Base-by-base conservation (phyloP, 805 yeast genomes). In the Tetrapisispora namnaoensis region DNA sequence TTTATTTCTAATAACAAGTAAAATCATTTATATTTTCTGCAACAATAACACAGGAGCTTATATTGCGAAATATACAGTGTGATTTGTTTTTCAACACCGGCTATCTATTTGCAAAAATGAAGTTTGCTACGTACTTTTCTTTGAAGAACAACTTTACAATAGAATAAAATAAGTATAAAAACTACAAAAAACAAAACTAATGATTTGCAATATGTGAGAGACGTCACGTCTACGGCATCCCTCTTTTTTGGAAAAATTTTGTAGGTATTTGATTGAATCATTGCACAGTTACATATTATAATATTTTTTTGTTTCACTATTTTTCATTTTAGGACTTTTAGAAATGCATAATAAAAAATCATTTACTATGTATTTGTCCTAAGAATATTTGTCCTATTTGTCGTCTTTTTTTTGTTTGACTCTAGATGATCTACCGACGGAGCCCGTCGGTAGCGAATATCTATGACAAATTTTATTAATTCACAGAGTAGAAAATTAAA, bases 371-470 rank as follows among this genome's bases (percentile, higher is more conserved):
- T 18, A 37, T 37, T 21, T 37, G 20, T 37, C n/a, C 24, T 16
- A 18, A 11, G 11, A 28, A 28, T 32, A 21, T 30, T 42, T 42
- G 45, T 42, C 45, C 20, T 34, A 42, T 42, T 42, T 42, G 45
- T 32, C 38, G 27, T 42, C 2, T 3, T 32, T 34, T 16, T 6
- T 14, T 6, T 9, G 14, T 34, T 42, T 42, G 45, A 34, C 38
- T 32, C 38, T 42, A 18, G n/a, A 7, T 17, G 20, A 14, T 11
- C 7, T 13, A 18, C 45, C 45, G 45, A 32, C 45, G 45, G 45
- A 34, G 14, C 18, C 38, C 45, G 45, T 21, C 45, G 45, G 45
- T 21, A 30, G 20, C 35, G 38, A 21, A 30, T 11, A n/a, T 20
- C 16, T 35, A n/a, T 18, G 44, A 42, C 44, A 42, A 30, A 27